phyloP scores from a whole-genome alignment of 2,329 filamentous ascomycete species.

The Metarhizium robertsii region DNA sequence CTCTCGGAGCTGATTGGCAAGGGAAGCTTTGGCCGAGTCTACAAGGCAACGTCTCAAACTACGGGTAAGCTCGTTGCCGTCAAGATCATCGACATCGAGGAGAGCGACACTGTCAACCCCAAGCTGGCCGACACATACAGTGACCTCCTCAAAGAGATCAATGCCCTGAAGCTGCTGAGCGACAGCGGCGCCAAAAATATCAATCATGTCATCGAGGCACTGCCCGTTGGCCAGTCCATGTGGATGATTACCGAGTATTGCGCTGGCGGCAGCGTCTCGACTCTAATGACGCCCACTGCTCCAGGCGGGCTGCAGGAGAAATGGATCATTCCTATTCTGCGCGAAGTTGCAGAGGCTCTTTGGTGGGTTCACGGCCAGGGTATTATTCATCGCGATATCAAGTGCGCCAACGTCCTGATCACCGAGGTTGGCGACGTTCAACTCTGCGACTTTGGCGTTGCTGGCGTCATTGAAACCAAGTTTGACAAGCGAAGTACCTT shows the following conservation, averaged over 20 bases:
- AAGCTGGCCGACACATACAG: constrained; percentile 58
- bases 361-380: constrained; percentile 59
- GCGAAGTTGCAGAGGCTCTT: constrained; percentile 57
- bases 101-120: constrained; percentile 58
- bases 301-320: constrained; percentile 59
- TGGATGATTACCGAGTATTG: constrained; percentile 88
- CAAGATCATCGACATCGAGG: constrained; percentile 80
- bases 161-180: constrained; percentile 61
- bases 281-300: constrained; percentile 57
- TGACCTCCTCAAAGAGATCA: constrained; percentile 61
- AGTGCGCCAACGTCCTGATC: constrained; percentile 72
- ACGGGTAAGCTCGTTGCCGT: constrained; percentile 55
- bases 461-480: constrained; percentile 66
- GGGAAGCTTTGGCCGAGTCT: constrained; percentile 65
- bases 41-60: constrained; percentile 46
- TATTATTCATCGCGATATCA: constrained; percentile 64
- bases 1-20: constrained; percentile 67
- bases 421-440: constrained; percentile 70
- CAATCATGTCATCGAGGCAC: constrained; percentile 71
- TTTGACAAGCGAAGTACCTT: constrained; percentile 71
- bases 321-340: constrained; percentile 58
- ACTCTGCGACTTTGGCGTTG: constrained; percentile 78
- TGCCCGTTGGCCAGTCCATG: constrained; percentile 68
- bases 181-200: constrained; percentile 70
- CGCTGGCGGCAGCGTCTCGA: constrained; percentile 73